Base-by-base conservation (phyloP, 129 eudicot genomes). In the Flaveria linearis region DNA sequence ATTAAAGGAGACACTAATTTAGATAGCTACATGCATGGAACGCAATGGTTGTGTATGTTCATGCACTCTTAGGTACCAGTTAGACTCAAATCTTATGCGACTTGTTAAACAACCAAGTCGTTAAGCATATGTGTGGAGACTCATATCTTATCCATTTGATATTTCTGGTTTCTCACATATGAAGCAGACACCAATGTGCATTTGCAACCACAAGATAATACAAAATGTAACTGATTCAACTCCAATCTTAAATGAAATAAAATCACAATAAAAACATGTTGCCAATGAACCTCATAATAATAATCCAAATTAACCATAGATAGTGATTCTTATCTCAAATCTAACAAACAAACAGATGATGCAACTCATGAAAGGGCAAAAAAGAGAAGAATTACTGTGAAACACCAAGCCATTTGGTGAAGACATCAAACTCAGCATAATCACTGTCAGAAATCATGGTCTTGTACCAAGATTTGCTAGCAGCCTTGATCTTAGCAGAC, bases 351-450 rank as follows among this genome's bases (percentile, higher is more conserved):
- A 22, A 57, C 63, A 56, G 9, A 17, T n/a, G 17, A 33, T 57
- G 41, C 1, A 36, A 36, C 41, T 36, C 41, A 36, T 36, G 7
- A 36, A 36, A 36, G 7, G 8, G 41, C 5, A 36, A 36, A 36
- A 36, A 36, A 36, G 6, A 36, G 41, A 36, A 36, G 74, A 43
- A 47, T 84, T 68, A 89, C 94, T 89, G 94, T 13, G 94, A 86
- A n/a, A 86, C 94, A 2, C 91, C 95, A 46, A 89, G 83, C 95
- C 95, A 89, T 82, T 87, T 90, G 42, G 86, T 71, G 76, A 90
- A 88, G 69, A 77, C 83, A 57, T 91, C 89, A 57, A 88, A 88
- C 77, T 90, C 96, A 0, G 91, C 86, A 77, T 86, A 90, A 67
- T 90, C 91, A 28, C 89, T 74, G 76, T 90, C 93, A 4, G 93